phyloP scores from a whole-genome alignment of 2,329 filamentous ascomycete species.

The Colletotrichum higginsianum region DNA sequence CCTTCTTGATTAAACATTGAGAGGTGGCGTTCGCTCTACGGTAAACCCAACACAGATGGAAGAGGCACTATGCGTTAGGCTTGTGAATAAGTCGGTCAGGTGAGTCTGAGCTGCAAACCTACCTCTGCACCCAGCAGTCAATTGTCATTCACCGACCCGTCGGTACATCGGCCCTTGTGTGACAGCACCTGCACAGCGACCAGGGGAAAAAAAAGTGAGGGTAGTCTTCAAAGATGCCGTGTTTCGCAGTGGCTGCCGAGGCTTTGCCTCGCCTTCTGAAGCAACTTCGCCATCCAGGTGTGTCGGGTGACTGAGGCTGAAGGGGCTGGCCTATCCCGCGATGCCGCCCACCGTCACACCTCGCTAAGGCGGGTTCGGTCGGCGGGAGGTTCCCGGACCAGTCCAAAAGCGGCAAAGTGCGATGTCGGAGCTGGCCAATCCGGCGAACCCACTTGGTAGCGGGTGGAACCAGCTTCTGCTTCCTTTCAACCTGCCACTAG shows the following conservation, averaged over 20 bases:
- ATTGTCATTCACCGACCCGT: constrained; percentile 25
- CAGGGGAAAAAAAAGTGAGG: not conserved
- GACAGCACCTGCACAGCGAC: constrained; percentile 21
- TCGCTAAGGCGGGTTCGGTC: constrained; percentile 36
- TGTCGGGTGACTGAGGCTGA: constrained; percentile 38
- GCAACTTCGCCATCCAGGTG: not conserved
- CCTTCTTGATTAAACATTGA: constrained; percentile 21
- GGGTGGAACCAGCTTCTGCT: constrained; percentile 13
- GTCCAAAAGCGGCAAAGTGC: constrained; percentile 37
- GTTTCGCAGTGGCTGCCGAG: constrained; percentile 20
- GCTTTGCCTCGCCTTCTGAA: constrained; percentile 19
- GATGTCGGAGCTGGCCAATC: constrained; percentile 34
- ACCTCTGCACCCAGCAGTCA: not conserved
- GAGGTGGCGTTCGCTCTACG: constrained; percentile 19
- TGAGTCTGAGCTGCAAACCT: constrained; percentile 40
- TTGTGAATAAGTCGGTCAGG: constrained; percentile 18
- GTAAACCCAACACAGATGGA: constrained; percentile 6
- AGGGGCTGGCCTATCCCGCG: constrained; percentile 26
- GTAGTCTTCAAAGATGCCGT: constrained; percentile 3
- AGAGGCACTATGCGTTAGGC: constrained; percentile 6
- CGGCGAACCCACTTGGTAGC: not conserved
- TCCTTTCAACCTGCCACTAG: constrained; percentile 19
- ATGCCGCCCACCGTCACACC: constrained; percentile 36
- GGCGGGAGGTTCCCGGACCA: constrained; percentile 23
- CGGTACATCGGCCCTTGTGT: constrained; percentile 17